Conservation (phyloP, 148 eudicot genomes). For the Silene latifolia region DNA sequence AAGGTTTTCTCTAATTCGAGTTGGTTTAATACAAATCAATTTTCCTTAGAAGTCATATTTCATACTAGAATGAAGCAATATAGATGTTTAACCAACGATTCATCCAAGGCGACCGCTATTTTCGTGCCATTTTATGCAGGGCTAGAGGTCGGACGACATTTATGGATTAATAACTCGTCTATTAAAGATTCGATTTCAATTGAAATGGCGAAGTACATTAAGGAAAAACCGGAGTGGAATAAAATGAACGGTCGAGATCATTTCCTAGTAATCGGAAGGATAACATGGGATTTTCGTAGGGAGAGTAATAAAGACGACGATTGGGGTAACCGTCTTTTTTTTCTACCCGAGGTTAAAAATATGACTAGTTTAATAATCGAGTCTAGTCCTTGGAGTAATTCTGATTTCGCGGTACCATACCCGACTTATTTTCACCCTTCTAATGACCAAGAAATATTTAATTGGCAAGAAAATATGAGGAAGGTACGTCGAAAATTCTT, state of each 20-base stretch:
- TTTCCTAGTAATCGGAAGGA: conserved; percentile 61
- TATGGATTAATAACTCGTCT: conserved; percentile 29
- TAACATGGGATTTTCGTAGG: conserved; percentile 75
- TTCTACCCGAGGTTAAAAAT: conserved; percentile 21
- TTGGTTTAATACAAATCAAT: conserved; percentile 58
- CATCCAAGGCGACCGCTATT: conserved; percentile 54
- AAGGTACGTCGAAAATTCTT: conserved; percentile 14
- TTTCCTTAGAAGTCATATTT: conserved; percentile 55
- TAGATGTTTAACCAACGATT: conserved; percentile 53
- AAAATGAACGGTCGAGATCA: conserved; percentile 53
- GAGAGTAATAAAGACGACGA: conserved; percentile 19
- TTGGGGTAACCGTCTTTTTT: conserved; percentile 28
- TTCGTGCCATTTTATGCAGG: conserved; percentile 71
- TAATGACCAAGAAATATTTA: conserved; percentile 15
- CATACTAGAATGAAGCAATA: conserved; percentile 60
- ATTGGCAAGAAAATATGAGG: conserved; percentile 32
- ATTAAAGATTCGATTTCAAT: conserved; percentile 36
- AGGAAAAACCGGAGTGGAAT: conserved; percentile 50
- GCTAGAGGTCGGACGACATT: conserved; percentile 47
- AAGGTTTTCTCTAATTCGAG: conserved; percentile 14
- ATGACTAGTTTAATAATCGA: conserved; percentile 24
- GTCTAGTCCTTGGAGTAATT: conserved; percentile 8
- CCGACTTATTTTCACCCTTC: conserved; percentile 35
- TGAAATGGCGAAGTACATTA: conserved; percentile 41
- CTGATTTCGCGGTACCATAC: conserved; percentile 37